phyloP scores from a whole-genome alignment of 805 yeast genomes.

The Candida tibetensis region DNA sequence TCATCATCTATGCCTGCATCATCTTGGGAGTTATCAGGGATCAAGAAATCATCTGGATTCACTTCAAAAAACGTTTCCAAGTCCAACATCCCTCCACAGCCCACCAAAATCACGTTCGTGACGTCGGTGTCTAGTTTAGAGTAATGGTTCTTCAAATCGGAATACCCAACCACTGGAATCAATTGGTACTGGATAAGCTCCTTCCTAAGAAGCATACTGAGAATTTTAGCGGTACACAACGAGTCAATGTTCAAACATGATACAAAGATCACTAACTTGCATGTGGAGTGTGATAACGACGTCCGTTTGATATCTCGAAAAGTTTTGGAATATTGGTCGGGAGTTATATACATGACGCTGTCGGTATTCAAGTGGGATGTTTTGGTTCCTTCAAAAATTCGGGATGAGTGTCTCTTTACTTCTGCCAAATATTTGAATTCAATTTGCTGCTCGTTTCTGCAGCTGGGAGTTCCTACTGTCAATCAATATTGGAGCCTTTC shows the following conservation, averaged over 20 bases:
- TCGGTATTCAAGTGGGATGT: too few species aligned
- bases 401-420: too few species aligned
- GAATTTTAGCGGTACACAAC: conserved; percentile 79
- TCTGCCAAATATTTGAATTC: too few species aligned
- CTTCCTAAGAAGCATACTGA: conserved; percentile 67
- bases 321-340: conserved; percentile 62
- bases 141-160: conserved; percentile 68
- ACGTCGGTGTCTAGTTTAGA: conserved; percentile 67
- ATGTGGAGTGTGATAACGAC: conserved; percentile 89
- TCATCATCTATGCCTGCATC: conserved; percentile 23
- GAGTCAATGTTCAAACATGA: conserved; percentile 92
- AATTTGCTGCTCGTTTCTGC: too few species aligned
- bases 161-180: conserved; percentile 89
- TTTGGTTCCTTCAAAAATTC: too few species aligned
- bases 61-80: conserved; percentile 70
- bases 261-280: conserved; percentile 81
- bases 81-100: conserved; percentile 94
- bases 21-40: conserved; percentile 17
- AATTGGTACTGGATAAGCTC: conserved; percentile 84
- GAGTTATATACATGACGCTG: conserved; percentile 72
- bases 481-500: too few species aligned
- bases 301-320: conserved; percentile 66
- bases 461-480: too few species aligned
- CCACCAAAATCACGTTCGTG: conserved; percentile 71
- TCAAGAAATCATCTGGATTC: conserved; percentile 51